These are phyloP conservation scores for Pelargonium cotyledonis DNA, from an alignment of 441 rosid genomes.

Conservation along the genomic window DNA sequence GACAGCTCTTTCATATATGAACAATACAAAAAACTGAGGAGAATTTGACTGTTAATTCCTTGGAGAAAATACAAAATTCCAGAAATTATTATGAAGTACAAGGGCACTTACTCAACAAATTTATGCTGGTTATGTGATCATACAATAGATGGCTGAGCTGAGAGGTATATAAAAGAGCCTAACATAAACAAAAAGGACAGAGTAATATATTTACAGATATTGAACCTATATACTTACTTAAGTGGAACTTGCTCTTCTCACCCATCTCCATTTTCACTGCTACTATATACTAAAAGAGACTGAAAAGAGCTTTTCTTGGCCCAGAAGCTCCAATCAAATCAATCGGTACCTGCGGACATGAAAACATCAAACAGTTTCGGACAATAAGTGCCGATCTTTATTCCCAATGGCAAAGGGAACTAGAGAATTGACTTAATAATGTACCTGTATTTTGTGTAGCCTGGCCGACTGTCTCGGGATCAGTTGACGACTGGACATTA, in stretches of 20 bases:
- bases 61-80: background rate
- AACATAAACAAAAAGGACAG: background rate
- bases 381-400: background rate
- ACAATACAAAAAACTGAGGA: no score
- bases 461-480: slow-evolving; percentile 18
- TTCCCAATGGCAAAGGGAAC: background rate
- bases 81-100: background rate
- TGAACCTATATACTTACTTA: background rate
- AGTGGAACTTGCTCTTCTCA: background rate
- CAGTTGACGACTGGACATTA: slow-evolving; percentile 16
- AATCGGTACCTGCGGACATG: background rate
- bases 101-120: background rate
- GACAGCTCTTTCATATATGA: no score
- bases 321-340: background rate
- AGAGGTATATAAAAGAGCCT: no score
- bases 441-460: background rate
- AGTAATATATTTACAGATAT: background rate
- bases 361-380: background rate
- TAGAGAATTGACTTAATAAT: background rate
- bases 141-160: background rate
- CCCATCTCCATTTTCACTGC: background rate
- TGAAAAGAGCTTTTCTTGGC: background rate
- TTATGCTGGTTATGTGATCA: background rate
- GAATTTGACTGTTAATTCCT: background rate
- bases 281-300: background rate